Conservation (phyloP, 257 asterid species). For the Paulownia fortunei region DNA sequence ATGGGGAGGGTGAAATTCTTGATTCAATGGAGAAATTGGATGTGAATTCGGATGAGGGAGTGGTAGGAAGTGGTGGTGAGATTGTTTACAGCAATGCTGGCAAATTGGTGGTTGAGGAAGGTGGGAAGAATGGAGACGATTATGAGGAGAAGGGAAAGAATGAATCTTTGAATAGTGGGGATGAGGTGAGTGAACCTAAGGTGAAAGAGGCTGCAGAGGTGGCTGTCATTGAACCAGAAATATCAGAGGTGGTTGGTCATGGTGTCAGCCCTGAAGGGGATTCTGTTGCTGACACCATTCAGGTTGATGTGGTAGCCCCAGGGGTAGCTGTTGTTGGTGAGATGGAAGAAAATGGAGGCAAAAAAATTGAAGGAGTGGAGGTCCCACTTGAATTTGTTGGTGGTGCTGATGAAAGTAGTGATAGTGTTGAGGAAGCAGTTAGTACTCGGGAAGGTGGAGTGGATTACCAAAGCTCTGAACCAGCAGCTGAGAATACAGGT, state of each 20-base stretch:
- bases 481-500: conserved; percentile 10
- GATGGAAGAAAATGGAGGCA: conserved; percentile 21
- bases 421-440: conserved; percentile 22
- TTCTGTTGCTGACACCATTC: no score
- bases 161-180: neutral
- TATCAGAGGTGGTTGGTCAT: conserved; percentile 25
- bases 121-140: neutral
- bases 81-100: neutral
- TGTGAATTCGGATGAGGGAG: neutral
- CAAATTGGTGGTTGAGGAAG: neutral
- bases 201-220: conserved; percentile 20
- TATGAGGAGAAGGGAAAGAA: neutral
- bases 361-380: no score
- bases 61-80: neutral
- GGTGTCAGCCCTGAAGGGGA: conserved; percentile 44
- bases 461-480: conserved; percentile 39
- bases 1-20: neutral
- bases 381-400: no score
- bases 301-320: conserved; percentile 34
- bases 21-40: neutral
- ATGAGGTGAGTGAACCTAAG: conserved; percentile 5
- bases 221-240: conserved; percentile 3
- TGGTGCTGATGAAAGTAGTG: conserved; percentile 25
- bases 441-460: conserved; percentile 17
- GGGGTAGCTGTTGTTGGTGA: conserved; percentile 47